Evolutionary conservation across 352 stramenopile genomes (phyloP), one percentile per base, ranked within the genome.

Genomic region (Phytophthora agathidicida): DNA sequence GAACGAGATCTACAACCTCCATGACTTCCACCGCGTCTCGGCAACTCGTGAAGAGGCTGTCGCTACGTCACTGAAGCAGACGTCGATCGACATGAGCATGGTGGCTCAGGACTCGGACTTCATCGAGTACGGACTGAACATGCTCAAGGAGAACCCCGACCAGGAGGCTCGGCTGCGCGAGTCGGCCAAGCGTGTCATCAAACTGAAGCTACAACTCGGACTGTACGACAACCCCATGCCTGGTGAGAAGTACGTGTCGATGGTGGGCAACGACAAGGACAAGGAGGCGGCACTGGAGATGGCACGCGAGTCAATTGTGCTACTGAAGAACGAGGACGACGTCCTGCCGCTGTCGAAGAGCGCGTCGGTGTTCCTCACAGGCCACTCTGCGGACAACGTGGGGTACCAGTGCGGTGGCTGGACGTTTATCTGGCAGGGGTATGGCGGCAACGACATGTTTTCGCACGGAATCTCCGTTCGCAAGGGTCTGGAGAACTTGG

Each of bases 11-110:
- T 82, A 90, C 44, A 97, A 97, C 46, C 58, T 96, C 7, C 36
- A 80, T 13, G 59, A 73, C 24, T 86, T 68, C 31, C 80, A 89
- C 16, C 77, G 80, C 8, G 63, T 86, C 7, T 65, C 74, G 0
- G 32, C 17, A 4, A 71, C 60, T 4, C n/a, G 66, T 16, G 61
- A 76, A 3, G 68, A 91, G 13, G 86, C 89, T 4, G 65, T 92
- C 0, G 54, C 65, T 2, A 73, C 86, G 35, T 71, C 84, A 23
- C 72, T 97, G 7, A 42, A 52, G 27, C 71, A 94, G 26, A 93
- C 86, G 7, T 80, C 75, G 13, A 73, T 97, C 27, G 91, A 98
- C 42, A 93, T 98, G 78, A 95, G 80, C 50, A 97, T 97, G 90
- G 84, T 95, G 19, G 55, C 67, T 19, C 43, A 45, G 10, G 55